phyloP scores from a whole-genome alignment of 768 basidiomycete species.

The Auricularia heimuer region DNA sequence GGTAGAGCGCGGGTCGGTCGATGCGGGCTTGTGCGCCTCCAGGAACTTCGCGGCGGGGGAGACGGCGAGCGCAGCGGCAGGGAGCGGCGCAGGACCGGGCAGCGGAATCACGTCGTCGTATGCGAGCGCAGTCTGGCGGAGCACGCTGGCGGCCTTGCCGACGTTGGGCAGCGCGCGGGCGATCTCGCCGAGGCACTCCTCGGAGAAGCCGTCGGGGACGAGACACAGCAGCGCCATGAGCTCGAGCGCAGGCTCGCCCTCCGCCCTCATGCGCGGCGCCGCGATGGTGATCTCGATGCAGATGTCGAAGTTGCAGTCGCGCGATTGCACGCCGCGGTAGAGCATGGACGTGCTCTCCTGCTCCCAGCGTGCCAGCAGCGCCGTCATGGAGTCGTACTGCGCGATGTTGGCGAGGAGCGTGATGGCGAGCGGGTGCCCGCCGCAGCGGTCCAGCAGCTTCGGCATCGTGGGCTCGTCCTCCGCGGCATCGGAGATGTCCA shows the following conservation, averaged over 20 bases:
- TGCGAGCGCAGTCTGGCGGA: background rate
- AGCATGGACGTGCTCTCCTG: constrained; percentile 2
- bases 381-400: background rate
- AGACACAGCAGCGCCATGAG: background rate
- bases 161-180: background rate
- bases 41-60: background rate
- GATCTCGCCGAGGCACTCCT: background rate
- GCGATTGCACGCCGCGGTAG: background rate
- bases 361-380: background rate
- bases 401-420: constrained; percentile 1
- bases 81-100: background rate
- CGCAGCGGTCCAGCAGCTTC: background rate
- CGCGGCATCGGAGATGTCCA: background rate
- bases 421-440: background rate
- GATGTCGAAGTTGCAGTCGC: background rate
- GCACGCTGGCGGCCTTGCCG: background rate
- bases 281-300: background rate
- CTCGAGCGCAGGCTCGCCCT: background rate
- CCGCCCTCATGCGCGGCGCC: background rate
- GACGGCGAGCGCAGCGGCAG: background rate
- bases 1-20: background rate
- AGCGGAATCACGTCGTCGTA: background rate
- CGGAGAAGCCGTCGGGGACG: background rate
- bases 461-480: background rate
- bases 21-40: background rate